Evolutionary conservation across 331 rosid genomes (phyloP), one percentile per base, ranked within the genome.

Genomic region (Cydonia oblonga): DNA sequence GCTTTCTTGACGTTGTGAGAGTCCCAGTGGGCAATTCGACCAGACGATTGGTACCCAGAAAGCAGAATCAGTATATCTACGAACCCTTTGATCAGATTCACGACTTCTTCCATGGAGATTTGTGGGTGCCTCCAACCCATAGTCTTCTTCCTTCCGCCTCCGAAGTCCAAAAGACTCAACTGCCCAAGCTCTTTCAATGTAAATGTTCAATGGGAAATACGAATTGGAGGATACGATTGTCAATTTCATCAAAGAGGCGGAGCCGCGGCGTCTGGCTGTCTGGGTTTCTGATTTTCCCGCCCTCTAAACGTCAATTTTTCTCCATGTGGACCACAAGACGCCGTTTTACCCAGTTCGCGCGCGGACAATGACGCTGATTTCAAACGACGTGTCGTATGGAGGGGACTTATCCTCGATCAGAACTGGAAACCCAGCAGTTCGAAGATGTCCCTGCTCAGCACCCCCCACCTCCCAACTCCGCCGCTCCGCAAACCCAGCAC

Each of bases 31-130:
- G 83, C 83, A 68, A 68, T 32, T n/a, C 69, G 73, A 75, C 81
- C 83, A 20, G 81, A 79, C 3, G 81, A 82, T 54, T 71, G 86
- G 44, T 75, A 78, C 83, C 86, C 86, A 82, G 86, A 75, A 61
- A 82, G 66, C 61, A 79, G 42, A 75, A 75, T 71, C 32, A 82
- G 83, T 61, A 82, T 75, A 79, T 82, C 86, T 28, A 82, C 81
- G 44, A 79, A 79, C 79, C 83, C 86, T 71, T 75, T 75, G 7
- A 80, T 68, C 76, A 82, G 72, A 59, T 70, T 61, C 75, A 75
- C 69, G 24, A 82, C 22, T 57, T 79, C 73, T 3, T 75, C 78
- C 64, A 79, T 49, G 3, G 78, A 59, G 18, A 75, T 61, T 6
- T 72, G 75, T 4, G 78, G 86, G 78, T 82, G 52, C 26, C 32